Evolutionary conservation across 495 filamentous ascomycete genomes (phyloP).

Genomic region (Hypoxylon rickii): DNA sequence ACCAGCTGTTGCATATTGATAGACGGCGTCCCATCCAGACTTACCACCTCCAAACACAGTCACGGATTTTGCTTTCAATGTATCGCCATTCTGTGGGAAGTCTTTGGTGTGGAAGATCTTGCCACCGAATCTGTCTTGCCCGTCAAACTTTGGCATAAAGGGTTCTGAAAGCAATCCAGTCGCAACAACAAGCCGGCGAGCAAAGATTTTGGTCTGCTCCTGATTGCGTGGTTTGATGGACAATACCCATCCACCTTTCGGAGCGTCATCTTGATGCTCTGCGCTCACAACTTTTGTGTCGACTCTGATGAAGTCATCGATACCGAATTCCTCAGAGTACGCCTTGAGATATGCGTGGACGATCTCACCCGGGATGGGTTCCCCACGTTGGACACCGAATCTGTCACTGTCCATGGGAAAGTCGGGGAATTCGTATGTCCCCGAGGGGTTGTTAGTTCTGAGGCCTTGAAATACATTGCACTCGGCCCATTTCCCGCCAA

Average conservation of each 20-base stretch:
- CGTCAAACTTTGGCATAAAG: conserved; percentile 38
- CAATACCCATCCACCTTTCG: conserved; percentile 42
- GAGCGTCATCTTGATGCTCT: conserved; percentile 45
- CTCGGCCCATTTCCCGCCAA: conserved; percentile 74
- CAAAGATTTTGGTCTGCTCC: conserved; percentile 28
- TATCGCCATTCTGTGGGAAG: conserved; percentile 44
- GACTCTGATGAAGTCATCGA: conserved; percentile 58
- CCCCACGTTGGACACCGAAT: conserved; percentile 61
- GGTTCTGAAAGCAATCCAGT: conserved; percentile 39
- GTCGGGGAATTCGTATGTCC: conserved; percentile 72
- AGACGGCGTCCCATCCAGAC: conserved; percentile 74
- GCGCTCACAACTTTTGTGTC: conserved; percentile 56
- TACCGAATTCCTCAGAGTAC: conserved; percentile 60
- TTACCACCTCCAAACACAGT: conserved; percentile 72
- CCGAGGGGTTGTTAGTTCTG: conserved; percentile 61
- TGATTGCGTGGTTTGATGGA: conserved; percentile 29
- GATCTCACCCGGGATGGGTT: conserved; percentile 69
- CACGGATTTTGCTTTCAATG: conserved; percentile 43
- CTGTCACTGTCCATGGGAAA: conserved; percentile 67
- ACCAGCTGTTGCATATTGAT: conserved; percentile 63
- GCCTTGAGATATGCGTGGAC: conserved; percentile 65
- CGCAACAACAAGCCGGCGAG: conserved; percentile 32
- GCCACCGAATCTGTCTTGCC: conserved; percentile 40
- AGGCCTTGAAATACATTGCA: conserved; percentile 68
- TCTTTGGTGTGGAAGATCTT: conserved; percentile 68